phyloP scores from a whole-genome alignment of 2,329 filamentous ascomycete species.

The Nothomitra cinnamomea region DNA sequence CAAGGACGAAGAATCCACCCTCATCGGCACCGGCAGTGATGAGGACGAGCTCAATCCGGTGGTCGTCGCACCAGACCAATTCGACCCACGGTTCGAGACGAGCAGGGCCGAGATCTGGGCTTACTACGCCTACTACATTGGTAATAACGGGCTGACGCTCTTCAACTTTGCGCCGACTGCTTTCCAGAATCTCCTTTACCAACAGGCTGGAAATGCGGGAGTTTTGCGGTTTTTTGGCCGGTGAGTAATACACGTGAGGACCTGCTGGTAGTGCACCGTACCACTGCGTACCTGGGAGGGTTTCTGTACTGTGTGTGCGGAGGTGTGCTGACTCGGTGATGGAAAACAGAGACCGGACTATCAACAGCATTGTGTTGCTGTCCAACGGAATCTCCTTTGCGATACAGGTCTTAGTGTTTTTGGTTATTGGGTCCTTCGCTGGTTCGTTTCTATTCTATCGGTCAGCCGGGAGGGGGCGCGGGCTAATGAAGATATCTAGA shows the following conservation, averaged over 20 bases:
- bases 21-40: constrained; percentile 8
- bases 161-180: constrained; percentile 50
- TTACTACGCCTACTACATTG: constrained; percentile 46
- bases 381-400: constrained; percentile 52
- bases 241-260: constrained; percentile 11
- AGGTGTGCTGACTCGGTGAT: not conserved
- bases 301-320: too few species aligned
- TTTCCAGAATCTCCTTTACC: constrained; percentile 45
- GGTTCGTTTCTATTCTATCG: constrained; percentile 26
- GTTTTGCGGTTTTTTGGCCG: constrained; percentile 37
- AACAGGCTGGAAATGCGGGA: constrained; percentile 38
- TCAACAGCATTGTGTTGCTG: constrained; percentile 48
- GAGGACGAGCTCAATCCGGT: constrained; percentile 21
- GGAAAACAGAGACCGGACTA: constrained; percentile 28
- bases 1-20: not conserved
- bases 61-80: constrained; percentile 33
- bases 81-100: constrained; percentile 35
- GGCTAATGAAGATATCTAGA: constrained; percentile 30
- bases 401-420: constrained; percentile 39
- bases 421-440: constrained; percentile 29
- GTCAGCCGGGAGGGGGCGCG: constrained; percentile 23
- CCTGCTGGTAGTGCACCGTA: not conserved
- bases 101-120: constrained; percentile 37
- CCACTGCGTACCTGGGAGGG: too few species aligned
- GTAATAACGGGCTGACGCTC: constrained; percentile 43